Evolutionary conservation across 345 rosid genomes (phyloP).

Genomic region (Mercurialis annua): DNA sequence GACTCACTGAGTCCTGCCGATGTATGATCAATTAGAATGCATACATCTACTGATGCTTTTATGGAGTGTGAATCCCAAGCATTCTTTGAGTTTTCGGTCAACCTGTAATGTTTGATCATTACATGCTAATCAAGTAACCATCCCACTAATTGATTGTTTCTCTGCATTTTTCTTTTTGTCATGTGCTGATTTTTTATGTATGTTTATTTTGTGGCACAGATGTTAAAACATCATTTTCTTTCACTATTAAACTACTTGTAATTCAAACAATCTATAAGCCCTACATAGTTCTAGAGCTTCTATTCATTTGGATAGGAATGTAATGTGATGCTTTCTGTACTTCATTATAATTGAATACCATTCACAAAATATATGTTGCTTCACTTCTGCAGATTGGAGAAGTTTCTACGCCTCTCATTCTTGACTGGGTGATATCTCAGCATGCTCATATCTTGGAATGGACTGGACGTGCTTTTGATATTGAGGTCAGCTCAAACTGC

Average conservation of each 20-base stretch:
- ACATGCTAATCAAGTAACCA: not conserved
- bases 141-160: not conserved
- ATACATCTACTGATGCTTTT: not conserved
- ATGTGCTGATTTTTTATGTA: not conserved
- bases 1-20: not conserved
- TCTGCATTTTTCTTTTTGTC: not conserved
- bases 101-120: too few relatives aligned
- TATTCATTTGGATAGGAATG: not conserved
- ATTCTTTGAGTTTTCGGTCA: too few relatives aligned
- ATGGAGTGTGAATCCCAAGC: not conserved
- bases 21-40: not conserved
- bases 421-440: conserved; percentile 95
- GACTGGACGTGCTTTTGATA: conserved; percentile 86
- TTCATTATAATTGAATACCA: conserved; percentile 9
- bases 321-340: conserved; percentile 2
- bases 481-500: conserved; percentile 58
- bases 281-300: not conserved
- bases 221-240: not conserved
- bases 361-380: conserved; percentile 6
- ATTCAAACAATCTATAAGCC: not conserved
- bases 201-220: too few relatives aligned
- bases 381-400: conserved; percentile 58
- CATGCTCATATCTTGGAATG: conserved; percentile 88
- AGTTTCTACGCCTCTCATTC: conserved; percentile 67
- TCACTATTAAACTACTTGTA: not conserved